Evolutionary conservation across 352 stramenopile species (phyloP).

Genomic region (Phytophthora meadii): DNA sequence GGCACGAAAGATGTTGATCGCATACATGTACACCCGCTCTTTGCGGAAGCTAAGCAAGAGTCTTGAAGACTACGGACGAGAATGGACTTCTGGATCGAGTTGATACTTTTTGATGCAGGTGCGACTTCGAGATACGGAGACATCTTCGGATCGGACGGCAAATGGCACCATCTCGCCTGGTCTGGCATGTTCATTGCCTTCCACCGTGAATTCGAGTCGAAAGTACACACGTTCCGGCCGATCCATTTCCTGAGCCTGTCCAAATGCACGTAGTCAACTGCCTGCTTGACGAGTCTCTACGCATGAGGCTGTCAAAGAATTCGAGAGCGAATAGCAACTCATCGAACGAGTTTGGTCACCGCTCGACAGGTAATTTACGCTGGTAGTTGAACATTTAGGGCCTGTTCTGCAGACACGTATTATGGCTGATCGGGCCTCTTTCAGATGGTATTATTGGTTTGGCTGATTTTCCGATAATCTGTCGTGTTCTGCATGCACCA

Average conservation of each 20-base stretch:
- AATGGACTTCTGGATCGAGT: not conserved
- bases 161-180: slow-evolving; percentile 21
- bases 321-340: slow-evolving; percentile 1
- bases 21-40: not conserved
- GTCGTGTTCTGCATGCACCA: too few species aligned
- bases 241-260: slow-evolving; percentile 31
- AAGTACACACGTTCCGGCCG: slow-evolving; percentile 15
- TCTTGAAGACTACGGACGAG: not conserved
- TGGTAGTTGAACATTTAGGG: too few species aligned
- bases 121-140: slow-evolving; percentile 21
- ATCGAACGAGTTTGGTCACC: not conserved
- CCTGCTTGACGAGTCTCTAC: slow-evolving; percentile 4
- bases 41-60: not conserved
- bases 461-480: too few species aligned
- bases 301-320: slow-evolving; percentile 10
- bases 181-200: not conserved
- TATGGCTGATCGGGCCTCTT: too few species aligned
- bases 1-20: slow-evolving; percentile 6
- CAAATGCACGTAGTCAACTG: slow-evolving; percentile 4
- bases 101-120: slow-evolving; percentile 16
- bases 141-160: slow-evolving; percentile 28
- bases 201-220: slow-evolving; percentile 10
- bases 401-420: too few species aligned
- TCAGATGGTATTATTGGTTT: too few species aligned
- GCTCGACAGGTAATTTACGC: too few species aligned